A percentile compares a stretch with the other conserved stretches of the same genome.
These are phyloP conservation scores for Prunus fruticosa DNA, from an alignment of 306 rosid genomes.

Conservation along the genomic window DNA sequence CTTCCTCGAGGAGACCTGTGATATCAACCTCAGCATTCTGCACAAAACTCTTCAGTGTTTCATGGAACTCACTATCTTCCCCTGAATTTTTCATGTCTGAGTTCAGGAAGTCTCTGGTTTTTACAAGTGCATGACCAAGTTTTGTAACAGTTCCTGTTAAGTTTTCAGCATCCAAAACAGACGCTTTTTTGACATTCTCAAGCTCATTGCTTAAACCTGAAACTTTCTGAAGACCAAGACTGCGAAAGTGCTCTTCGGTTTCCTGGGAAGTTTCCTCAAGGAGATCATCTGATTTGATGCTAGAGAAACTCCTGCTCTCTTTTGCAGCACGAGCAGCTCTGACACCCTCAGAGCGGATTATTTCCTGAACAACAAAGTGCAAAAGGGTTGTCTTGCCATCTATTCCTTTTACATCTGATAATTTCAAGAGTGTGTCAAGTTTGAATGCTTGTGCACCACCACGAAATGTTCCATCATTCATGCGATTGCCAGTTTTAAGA, in stretches of 20 bases:
- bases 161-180: slow-evolving; percentile 72
- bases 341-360: slow-evolving; percentile 85
- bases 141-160: slow-evolving; percentile 73
- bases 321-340: slow-evolving; percentile 54
- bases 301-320: slow-evolving; percentile 57
- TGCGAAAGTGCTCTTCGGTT: slow-evolving; percentile 58
- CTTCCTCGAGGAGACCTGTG: slow-evolving; percentile 53
- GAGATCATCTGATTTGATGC: slow-evolving; percentile 61
- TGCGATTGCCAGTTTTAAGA: slow-evolving; percentile 96
- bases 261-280: slow-evolving; percentile 43
- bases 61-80: slow-evolving; percentile 46
- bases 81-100: slow-evolving; percentile 35
- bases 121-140: slow-evolving; percentile 60
- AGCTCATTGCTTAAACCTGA: slow-evolving; percentile 69
- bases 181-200: slow-evolving; percentile 81
- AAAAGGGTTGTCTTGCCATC: slow-evolving; percentile 94
- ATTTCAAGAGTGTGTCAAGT: slow-evolving; percentile 83
- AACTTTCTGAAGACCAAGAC: slow-evolving; percentile 71
- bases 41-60: slow-evolving; percentile 55
- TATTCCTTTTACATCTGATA: slow-evolving; percentile 88
- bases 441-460: slow-evolving; percentile 97
- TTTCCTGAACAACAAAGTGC: slow-evolving; percentile 92
- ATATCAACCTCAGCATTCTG: slow-evolving; percentile 67
- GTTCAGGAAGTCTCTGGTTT: slow-evolving; percentile 53
- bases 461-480: slow-evolving; percentile 93